Evolutionary conservation across 2,329 filamentous ascomycete genomes (phyloP).

Genomic region (Tolypocladium endophyticum): DNA sequence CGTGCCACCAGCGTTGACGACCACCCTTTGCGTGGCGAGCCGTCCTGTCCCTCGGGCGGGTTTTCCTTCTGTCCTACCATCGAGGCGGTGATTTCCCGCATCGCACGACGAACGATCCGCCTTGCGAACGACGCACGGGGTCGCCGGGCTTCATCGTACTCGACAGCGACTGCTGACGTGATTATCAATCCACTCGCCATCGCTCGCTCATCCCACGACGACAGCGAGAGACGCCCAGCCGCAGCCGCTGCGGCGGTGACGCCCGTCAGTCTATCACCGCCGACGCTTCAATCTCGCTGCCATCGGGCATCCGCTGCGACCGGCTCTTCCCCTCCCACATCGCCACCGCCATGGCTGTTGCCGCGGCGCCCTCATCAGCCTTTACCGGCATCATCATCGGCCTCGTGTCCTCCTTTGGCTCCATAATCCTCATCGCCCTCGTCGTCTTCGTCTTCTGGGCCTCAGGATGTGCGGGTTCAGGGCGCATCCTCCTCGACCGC

Average conservation of each 20-base stretch:
- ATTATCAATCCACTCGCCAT: background rate
- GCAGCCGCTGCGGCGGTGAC: slow-evolving; percentile 7
- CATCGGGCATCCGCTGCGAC: background rate
- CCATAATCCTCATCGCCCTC: slow-evolving; percentile 72
- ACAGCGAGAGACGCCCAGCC: slow-evolving; percentile 1
- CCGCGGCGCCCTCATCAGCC: slow-evolving; percentile 29
- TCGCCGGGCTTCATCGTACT: background rate
- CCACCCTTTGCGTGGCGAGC: background rate
- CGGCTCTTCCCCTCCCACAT: background rate
- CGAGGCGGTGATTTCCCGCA: background rate
- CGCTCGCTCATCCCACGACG: background rate
- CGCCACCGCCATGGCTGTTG: slow-evolving; percentile 17
- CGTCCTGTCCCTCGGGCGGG: background rate
- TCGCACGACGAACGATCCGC: background rate
- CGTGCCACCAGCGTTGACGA: background rate
- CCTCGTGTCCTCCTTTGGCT: slow-evolving; percentile 87
- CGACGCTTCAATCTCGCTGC: background rate
- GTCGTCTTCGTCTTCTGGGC: slow-evolving; percentile 92
- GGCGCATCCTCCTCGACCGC: slow-evolving; percentile 85
- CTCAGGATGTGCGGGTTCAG: slow-evolving; percentile 54
- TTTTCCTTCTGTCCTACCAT: background rate
- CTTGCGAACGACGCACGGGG: background rate
- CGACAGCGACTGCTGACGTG: background rate
- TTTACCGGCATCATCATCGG: slow-evolving; percentile 83
- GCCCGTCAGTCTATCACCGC: background rate